phyloP scores from a whole-genome alignment of 1,284 basidiomycete species.

The Sporisorium scitamineum region DNA sequence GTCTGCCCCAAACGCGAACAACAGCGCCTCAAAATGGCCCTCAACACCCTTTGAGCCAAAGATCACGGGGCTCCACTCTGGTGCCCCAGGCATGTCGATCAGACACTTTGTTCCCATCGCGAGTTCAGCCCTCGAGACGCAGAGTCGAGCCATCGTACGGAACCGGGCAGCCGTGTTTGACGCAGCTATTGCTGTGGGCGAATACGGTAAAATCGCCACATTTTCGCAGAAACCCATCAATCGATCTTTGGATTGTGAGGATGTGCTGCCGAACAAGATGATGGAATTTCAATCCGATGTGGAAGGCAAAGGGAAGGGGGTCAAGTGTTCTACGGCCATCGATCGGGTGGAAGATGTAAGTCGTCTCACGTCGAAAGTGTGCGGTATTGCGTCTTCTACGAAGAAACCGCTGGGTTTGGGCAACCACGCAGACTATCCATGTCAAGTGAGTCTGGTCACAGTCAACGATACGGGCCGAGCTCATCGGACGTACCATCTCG shows the following conservation, averaged over 20 bases:
- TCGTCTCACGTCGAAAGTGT: slow-evolving; percentile 41
- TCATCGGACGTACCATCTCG: slow-evolving; percentile 34
- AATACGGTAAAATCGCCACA: slow-evolving; percentile 21
- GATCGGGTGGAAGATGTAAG: slow-evolving; percentile 39
- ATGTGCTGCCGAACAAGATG: slow-evolving; percentile 10
- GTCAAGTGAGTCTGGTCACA: slow-evolving; percentile 43
- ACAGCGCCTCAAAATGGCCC: slow-evolving; percentile 2
- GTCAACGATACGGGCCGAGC: slow-evolving; percentile 15
- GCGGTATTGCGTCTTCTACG: slow-evolving; percentile 44
- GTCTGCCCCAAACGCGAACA: not conserved
- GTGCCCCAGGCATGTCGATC: slow-evolving; percentile 13
- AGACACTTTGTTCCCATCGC: slow-evolving; percentile 23
- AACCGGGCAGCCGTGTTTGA: slow-evolving; percentile 26
- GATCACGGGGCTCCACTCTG: slow-evolving; percentile 7
- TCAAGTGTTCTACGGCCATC: slow-evolving; percentile 21
- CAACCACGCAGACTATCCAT: slow-evolving; percentile 28
- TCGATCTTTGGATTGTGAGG: not conserved
- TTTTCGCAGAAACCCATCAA: slow-evolving; percentile 7
- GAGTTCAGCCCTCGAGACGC: slow-evolving; percentile 7
- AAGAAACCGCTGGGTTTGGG: slow-evolving; percentile 29
- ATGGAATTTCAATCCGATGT: slow-evolving; percentile 15
- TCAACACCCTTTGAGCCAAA: slow-evolving; percentile 18
- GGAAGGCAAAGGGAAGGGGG: not conserved
- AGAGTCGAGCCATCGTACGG: not conserved
- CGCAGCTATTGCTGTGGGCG: slow-evolving; percentile 29